Evolutionary conservation across 2,329 filamentous ascomycete genomes (phyloP), one percentile per base, ranked within the genome.

Genomic region (Aspergillus uvarum): DNA sequence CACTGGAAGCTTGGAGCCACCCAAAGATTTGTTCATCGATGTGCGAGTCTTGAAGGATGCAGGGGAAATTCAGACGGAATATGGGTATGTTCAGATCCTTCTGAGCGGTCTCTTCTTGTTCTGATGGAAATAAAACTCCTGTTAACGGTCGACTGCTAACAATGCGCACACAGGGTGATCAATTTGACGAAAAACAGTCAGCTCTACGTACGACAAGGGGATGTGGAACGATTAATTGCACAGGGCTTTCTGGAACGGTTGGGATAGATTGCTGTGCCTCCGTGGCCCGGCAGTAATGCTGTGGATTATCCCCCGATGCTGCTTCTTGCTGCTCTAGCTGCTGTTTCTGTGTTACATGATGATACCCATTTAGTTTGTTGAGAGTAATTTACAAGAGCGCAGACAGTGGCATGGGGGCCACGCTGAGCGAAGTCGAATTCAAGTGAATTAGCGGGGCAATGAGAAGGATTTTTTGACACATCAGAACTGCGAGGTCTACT

Each of bases 51-150:
- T 99, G 65, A 97, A 95, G 75, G 95, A 99, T 80, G 95, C 94
- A 1, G 95, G 96, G 4, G 95, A 99, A 81, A 97, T 99, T 65
- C 94, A 99, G 79, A 99, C 95, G 0, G 96, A 99, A 82, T 99
- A 99, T 73, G 95, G 95, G 90, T 96, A 83, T 76, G 88, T 81
- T 12, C 51, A 48, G 29, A 47, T 48, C 31, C 31, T 48, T 47
- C 29, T 19, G 22, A 42, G 38, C 38, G 44, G 32, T 47, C 31
- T 24, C 5, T 54, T 48, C 32, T 49, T 32, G 24, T 55, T 38
- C 19, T 48, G 22, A 22, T 22, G 22, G 4, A 22, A 22, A 3
- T 22, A 29, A 10, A 29, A 51, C 12, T 5, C 16, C 12, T 47
- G 47, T 21, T 31, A n/a, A 26, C 16, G n/a, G 10, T 38, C 47